Percentiles rank a stretch among this genome's conserved stretches.
Conservation (phyloP, 176 grass and related monocot genomes). For the Dactylis glomerata region DNA sequence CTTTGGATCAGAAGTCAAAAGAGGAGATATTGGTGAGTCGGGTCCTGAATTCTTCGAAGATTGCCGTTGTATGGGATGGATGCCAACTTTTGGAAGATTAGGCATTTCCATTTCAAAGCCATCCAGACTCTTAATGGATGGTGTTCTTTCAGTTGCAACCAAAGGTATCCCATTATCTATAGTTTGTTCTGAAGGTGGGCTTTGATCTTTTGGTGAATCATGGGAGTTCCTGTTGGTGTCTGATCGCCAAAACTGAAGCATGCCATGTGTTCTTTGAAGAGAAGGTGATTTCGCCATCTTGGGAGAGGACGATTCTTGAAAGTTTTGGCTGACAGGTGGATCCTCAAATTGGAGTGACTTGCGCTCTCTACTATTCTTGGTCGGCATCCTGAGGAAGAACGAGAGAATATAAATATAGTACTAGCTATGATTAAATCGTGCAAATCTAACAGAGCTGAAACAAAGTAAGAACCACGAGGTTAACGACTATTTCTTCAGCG, state of each 20-base stretch:
- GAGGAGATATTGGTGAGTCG: constrained; percentile 97
- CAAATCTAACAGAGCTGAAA: background rate
- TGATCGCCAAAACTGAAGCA: constrained; percentile 65
- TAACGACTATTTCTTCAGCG: constrained; percentile 9
- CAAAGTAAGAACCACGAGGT: background rate
- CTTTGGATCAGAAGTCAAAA: constrained; percentile 93
- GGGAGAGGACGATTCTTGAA: constrained; percentile 77
- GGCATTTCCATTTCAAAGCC: constrained; percentile 89
- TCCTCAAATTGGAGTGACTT: constrained; percentile 76
- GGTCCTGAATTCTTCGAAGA: constrained; percentile 89
- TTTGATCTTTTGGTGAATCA: constrained; percentile 86
- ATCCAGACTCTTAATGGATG: constrained; percentile 91
- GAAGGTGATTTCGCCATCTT: constrained; percentile 98
- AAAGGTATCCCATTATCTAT: constrained; percentile 55
- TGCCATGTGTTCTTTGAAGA: constrained; percentile 75
- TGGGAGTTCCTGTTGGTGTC: constrained; percentile 73
- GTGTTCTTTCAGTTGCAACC: constrained; percentile 54
- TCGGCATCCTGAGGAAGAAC: constrained; percentile 68
- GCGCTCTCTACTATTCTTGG: constrained; percentile 63
- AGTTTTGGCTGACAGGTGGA: constrained; percentile 39
- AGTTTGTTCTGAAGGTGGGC: constrained; percentile 69
- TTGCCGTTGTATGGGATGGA: constrained; percentile 76
- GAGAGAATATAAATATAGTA: constrained; percentile 28
- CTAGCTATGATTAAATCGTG: constrained; percentile 3
- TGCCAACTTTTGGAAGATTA: constrained; percentile 92